Evolutionary conservation across 352 stramenopile genomes (phyloP).

Genomic region (Globisporangium okanoganense): DNA sequence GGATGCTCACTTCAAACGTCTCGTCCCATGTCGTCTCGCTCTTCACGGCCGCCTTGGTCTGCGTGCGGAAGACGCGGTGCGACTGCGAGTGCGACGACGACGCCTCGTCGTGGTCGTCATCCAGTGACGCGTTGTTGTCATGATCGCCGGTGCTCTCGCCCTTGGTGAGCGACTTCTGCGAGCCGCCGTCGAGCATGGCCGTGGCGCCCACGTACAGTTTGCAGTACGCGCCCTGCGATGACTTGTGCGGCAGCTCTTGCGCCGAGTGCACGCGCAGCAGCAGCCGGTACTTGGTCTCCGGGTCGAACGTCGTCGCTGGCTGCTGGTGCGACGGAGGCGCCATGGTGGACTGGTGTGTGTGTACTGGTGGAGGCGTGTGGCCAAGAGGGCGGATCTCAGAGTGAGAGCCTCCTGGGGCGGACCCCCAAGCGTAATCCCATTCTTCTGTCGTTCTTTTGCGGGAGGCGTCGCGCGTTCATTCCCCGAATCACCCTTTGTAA

Average conservation of each 20-base stretch:
- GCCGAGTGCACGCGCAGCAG: slow-evolving; percentile 66
- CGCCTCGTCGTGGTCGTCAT: not conserved
- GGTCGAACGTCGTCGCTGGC: slow-evolving; percentile 8
- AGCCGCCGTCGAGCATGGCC: slow-evolving; percentile 36
- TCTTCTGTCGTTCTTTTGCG: not conserved
- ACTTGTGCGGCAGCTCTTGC: slow-evolving; percentile 30
- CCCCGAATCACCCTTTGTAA: not conserved
- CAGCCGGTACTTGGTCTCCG: slow-evolving; percentile 32
- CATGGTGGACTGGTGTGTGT: not conserved
- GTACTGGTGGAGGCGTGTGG: slow-evolving; percentile 3
- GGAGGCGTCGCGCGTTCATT: not conserved
- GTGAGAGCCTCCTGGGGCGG: not conserved
- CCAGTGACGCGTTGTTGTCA: slow-evolving; percentile 3
- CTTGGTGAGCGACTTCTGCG: slow-evolving; percentile 16
- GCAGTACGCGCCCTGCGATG: slow-evolving; percentile 51
- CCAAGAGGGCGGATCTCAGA: slow-evolving; percentile 4
- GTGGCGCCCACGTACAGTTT: slow-evolving; percentile 68
- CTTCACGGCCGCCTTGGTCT: slow-evolving; percentile 33
- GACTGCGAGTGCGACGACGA: too few species aligned
- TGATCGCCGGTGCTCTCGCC: not conserved
- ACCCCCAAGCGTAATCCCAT: not conserved
- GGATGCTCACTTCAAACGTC: slow-evolving; percentile 60
- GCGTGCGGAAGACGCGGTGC: slow-evolving; percentile 49
- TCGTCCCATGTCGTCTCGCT: slow-evolving; percentile 68
- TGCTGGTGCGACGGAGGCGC: not conserved